These are phyloP conservation scores for Rhodocollybia butyracea DNA, from an alignment of 768 basidiomycete species.

Conservation along the genomic window DNA sequence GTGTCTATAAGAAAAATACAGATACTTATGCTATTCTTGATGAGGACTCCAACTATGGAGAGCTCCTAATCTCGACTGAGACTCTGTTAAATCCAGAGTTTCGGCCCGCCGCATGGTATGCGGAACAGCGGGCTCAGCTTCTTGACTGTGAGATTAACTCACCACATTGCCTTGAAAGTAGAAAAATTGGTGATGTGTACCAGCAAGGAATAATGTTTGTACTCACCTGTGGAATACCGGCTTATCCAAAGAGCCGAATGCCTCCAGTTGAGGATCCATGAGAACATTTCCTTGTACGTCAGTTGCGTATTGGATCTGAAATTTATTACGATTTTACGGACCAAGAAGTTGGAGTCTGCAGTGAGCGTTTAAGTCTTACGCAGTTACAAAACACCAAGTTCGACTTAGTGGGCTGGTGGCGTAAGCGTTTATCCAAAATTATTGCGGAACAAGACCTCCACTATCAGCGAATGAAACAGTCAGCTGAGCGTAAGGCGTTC, in stretches of 20 bases:
- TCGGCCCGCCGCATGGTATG: background rate
- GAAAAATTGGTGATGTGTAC: background rate
- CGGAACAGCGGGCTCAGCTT: background rate
- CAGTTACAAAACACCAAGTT: background rate
- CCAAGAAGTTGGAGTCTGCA: background rate
- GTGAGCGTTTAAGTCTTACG: background rate
- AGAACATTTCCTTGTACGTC: background rate
- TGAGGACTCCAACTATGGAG: background rate
- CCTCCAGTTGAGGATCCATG: background rate
- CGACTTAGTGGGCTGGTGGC: background rate
- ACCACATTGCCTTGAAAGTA: background rate
- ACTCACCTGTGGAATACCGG: background rate
- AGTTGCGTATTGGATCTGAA: background rate
- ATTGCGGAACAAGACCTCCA: too few relatives aligned
- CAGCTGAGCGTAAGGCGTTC: background rate
- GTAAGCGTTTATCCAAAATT: background rate
- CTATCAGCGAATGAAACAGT: too few relatives aligned
- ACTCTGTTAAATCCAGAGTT: background rate
- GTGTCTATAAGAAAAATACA: background rate
- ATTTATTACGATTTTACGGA: background rate
- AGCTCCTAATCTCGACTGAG: background rate
- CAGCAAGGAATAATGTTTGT: background rate
- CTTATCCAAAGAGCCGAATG: background rate
- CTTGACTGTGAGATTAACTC: background rate
- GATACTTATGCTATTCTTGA: background rate